A percentile compares a stretch with the other conserved stretches of the same genome.
Conservation (phyloP, 495 filamentous ascomycete genomes). For the Podospora tetraspora region DNA sequence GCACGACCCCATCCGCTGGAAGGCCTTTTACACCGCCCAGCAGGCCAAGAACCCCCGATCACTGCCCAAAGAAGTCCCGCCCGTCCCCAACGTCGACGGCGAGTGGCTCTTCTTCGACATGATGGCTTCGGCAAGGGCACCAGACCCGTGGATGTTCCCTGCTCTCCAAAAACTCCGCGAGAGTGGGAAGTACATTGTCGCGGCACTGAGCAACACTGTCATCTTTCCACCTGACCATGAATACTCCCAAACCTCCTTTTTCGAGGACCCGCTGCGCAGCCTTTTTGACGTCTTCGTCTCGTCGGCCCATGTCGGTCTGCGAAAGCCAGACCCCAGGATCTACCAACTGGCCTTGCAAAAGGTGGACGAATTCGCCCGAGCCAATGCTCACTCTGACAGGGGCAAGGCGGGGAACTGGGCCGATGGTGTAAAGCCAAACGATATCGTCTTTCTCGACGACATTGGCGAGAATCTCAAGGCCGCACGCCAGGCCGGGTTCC, state of each 20-base stretch:
- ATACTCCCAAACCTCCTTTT: conserved; percentile 36
- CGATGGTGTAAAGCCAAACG: conserved; percentile 52
- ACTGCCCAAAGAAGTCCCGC: conserved; percentile 44
- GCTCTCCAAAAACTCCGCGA: conserved; percentile 65
- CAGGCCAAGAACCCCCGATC: conserved; percentile 30
- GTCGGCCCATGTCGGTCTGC: conserved; percentile 75
- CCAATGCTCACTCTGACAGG: conserved; percentile 32
- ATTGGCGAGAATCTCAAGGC: conserved; percentile 90
- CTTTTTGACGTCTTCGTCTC: conserved; percentile 81
- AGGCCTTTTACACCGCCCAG: conserved; percentile 36
- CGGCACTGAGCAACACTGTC: conserved; percentile 82
- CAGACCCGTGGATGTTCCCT: conserved; percentile 83
- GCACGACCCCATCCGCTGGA: conserved; percentile 59
- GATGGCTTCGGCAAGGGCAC: conserved; percentile 67
- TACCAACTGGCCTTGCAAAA: conserved; percentile 67
- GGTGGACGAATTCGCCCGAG: conserved; percentile 55
- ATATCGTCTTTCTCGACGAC: conserved; percentile 89
- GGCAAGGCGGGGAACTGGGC: conserved; percentile 42
- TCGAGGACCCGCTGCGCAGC: conserved; percentile 45
- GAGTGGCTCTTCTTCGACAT: conserved; percentile 85
- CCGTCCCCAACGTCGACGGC: conserved; percentile 69
- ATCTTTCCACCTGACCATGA: conserved; percentile 68
- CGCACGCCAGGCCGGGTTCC: conserved; percentile 68
- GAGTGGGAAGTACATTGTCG: conserved; percentile 63
- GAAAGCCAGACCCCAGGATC: conserved; percentile 80